Base-by-base conservation (phyloP, 768 basidiomycete species). In the Mycena belliarum region DNA sequence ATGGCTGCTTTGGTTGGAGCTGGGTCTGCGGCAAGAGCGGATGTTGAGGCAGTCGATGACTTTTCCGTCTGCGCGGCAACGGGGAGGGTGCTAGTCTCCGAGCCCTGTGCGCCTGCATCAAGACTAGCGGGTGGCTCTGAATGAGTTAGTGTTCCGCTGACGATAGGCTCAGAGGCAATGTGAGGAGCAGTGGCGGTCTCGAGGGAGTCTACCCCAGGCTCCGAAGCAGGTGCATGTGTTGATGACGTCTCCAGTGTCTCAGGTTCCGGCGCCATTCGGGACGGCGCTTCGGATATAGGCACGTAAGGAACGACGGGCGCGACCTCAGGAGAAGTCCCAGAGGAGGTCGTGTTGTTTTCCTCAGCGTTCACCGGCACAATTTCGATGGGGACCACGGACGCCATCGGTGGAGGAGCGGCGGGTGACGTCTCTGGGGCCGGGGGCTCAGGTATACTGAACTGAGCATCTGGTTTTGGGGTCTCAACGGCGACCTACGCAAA, bases 351-450 rank as follows among this genome's bases (percentile, higher is more conserved):
- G 61, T 70, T 73, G 61, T 74, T 69, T 65, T 80, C 76, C 24
- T 69, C 62, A 6, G 72, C 75, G 53, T 76, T 77, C 45, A 79
- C 75, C 15, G 78, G 76, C 5, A 77, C 67, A 42, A 76, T 73
- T 57, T 70, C 32, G 15, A 79, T 73, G 38, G 75, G 73, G 3
- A 77, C 66, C 10, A 65, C 61, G 43, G 76, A 70, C 3, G 74
- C 71, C 12, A 72, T 60, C 7, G 55, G 53, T 37, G 61, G 38
- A 15, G 26, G 42, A 42, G 49, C 24, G 24, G 48, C 44, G 38
- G 53, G 52, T 6, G 55, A 24, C 33, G 48, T 5, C 35, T 52
- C 59, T 18, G 55, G 35, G 21, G 35, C 57, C 32, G 38, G 33
- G 6, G 46, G 47, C 18, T 41, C 47, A 16, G 57, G 57, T 23